Conservation (phyloP, 2,329 filamentous ascomycete species). For the Aspergillus sp. region DNA sequence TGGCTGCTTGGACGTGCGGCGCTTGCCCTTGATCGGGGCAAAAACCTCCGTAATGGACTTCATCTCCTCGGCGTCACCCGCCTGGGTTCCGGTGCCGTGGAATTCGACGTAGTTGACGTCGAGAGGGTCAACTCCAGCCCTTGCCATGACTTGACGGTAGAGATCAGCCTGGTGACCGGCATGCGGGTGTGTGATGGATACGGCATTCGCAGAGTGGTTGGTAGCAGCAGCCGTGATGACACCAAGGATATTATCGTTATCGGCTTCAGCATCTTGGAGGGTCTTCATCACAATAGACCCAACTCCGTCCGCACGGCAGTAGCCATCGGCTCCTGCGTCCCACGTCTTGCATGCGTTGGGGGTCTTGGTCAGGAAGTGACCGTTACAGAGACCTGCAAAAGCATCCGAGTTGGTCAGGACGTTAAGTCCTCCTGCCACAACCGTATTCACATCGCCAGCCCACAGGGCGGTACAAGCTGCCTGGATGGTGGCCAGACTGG, state of each 20-base stretch:
- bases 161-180: conserved; percentile 34
- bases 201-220: conserved; percentile 44
- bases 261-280: conserved; percentile 46
- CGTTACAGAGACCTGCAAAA: conserved; percentile 65
- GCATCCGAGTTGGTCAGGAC: conserved; percentile 70
- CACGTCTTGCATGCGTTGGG: conserved; percentile 47
- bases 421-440: conserved; percentile 71
- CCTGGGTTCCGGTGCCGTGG: conserved; percentile 40
- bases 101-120: conserved; percentile 36
- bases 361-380: conserved; percentile 23
- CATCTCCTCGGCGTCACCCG: conserved; percentile 34
- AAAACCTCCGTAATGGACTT: conserved; percentile 33
- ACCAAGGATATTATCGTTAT: conserved; percentile 41
- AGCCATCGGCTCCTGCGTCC: conserved; percentile 48
- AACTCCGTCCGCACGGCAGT: conserved; percentile 50
- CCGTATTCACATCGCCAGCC: conserved; percentile 72
- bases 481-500: conserved; percentile 59
- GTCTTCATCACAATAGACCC: conserved; percentile 49
- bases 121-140: conserved; percentile 1
- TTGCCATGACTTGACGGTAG: conserved; percentile 19
- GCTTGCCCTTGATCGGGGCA: conserved; percentile 39
- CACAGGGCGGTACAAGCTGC: conserved; percentile 67
- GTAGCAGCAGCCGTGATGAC: conserved; percentile 39
- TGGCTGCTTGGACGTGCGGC: conserved; percentile 42
- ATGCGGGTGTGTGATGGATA: conserved; percentile 40